Evolutionary conservation across 2,329 filamentous ascomycete species (phyloP), one percentile per base, ranked within the genome.

Genomic region (Aureobasidium sp.): DNA sequence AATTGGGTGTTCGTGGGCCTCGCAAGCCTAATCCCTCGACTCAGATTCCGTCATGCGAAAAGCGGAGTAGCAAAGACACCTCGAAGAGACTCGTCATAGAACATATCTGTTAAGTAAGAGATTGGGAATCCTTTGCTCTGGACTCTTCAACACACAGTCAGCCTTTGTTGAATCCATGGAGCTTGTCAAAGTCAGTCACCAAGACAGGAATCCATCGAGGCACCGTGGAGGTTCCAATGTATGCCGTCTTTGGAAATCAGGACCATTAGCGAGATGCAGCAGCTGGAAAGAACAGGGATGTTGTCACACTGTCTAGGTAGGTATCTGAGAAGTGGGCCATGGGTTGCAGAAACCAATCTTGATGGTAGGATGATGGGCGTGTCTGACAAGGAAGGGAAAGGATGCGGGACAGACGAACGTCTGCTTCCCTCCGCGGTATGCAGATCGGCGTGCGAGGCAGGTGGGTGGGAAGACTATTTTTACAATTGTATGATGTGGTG

Each of bases 21-120:
- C 35, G 21, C 17, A 31, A 29, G 5, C 21, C 49, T 15, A 25
- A 27, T 27, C 11, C 37, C 25, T 40, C 33, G 10, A 25, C 40
- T 21, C 21, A 17, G 29, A 9, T 37, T 19, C 17, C 17, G 8
- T 10, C 17, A 15, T 9, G 15, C 23, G 25, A 40, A 29, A 29
- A 40, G 35, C 17, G 35, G 35, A 42, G 50, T 40, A 38, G 35
- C 50, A 40, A 40, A 29, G 35, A 55, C 25, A 40, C 8, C 51
- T 23, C 29, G 13, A 17, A 11, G 19, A 8, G 35, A 15, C 29
- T 43, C 40, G 53, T 57, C 53, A 57, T 57, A 42, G 53, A 15
- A 45, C 38, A 57, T 57, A 57, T 37, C 2, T 37, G 21, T 57
- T 46, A 27, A 57, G 53, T 57, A 57, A 57, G 13, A 57, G 53